Percentiles rank a stretch among this genome's conserved stretches.
These are phyloP conservation scores for Taphrina pruni DNA, from an alignment of 1,139 yeast genomes.

Conservation along the genomic window DNA sequence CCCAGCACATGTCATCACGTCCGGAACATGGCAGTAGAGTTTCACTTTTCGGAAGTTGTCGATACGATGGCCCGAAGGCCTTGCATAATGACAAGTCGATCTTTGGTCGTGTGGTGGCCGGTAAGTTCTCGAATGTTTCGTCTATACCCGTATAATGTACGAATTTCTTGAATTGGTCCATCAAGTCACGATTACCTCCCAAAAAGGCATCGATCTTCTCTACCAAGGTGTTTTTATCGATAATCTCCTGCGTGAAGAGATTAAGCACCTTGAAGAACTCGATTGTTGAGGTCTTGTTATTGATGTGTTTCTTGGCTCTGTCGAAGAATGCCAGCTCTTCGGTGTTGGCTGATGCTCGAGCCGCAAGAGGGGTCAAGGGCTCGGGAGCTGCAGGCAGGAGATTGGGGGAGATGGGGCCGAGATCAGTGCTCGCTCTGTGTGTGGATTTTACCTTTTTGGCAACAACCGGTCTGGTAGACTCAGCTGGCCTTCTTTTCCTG, in stretches of 20 bases:
- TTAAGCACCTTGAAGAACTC: slow-evolving; percentile 88
- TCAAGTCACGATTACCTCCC: slow-evolving; percentile 78
- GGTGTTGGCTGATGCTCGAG: slow-evolving; percentile 47
- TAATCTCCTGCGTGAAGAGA: slow-evolving; percentile 84
- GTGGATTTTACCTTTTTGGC: slow-evolving; percentile 45
- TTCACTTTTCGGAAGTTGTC: slow-evolving; percentile 90
- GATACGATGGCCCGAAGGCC: slow-evolving; percentile 83
- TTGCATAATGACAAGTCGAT: slow-evolving; percentile 85
- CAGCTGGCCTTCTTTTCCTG: slow-evolving; percentile 32
- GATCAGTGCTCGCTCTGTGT: slow-evolving; percentile 31
- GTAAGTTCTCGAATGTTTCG: slow-evolving; percentile 78
- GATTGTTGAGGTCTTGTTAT: slow-evolving; percentile 85
- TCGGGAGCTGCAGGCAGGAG: slow-evolving; percentile 86
- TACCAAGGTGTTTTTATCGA: slow-evolving; percentile 80
- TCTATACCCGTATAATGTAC: slow-evolving; percentile 75
- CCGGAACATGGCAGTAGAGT: slow-evolving; percentile 98
- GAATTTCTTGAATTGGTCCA: slow-evolving; percentile 89
- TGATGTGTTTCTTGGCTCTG: slow-evolving; percentile 85
- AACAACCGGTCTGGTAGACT: slow-evolving; percentile 38
- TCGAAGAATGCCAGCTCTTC: slow-evolving; percentile 93
- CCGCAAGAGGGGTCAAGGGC: slow-evolving; percentile 69
- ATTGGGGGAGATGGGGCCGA: slow-evolving; percentile 60
- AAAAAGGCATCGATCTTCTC: slow-evolving; percentile 84
- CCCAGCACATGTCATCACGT: slow-evolving; percentile 99
- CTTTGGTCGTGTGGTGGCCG: slow-evolving; percentile 80